phyloP scores from a whole-genome alignment of 306 rosid species.

The Pterocarpus macrocarpus region DNA sequence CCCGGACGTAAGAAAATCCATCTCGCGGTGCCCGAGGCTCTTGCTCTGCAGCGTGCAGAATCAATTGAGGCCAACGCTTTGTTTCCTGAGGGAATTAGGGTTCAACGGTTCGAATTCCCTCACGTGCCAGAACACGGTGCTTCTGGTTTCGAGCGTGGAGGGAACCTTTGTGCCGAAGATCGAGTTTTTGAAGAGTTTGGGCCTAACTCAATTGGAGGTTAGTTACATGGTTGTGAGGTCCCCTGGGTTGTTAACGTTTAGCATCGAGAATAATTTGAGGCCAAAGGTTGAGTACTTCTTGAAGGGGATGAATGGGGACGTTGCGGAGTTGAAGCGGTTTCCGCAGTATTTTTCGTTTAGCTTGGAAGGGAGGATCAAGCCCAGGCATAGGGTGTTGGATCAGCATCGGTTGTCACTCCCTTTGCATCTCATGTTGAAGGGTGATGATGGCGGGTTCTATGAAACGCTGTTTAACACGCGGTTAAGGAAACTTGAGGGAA shows the following conservation, averaged over 20 bases:
- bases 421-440: constrained; percentile 65
- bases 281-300: constrained; percentile 73
- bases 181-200: constrained; percentile 50
- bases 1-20: constrained; percentile 60
- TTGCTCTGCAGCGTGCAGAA: constrained; percentile 62
- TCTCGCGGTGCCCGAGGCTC: constrained; percentile 77
- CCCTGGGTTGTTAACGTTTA: constrained; percentile 75
- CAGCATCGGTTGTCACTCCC: constrained; percentile 62
- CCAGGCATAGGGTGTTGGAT: constrained; percentile 58
- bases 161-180: constrained; percentile 52
- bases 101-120: constrained; percentile 47
- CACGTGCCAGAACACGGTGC: constrained; percentile 51
- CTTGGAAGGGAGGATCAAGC: constrained; percentile 78
- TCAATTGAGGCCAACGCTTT: constrained; percentile 54
- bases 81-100: constrained; percentile 48
- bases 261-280: constrained; percentile 56
- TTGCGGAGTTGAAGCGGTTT: constrained; percentile 66
- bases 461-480: constrained; percentile 61
- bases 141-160: constrained; percentile 54
- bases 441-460: constrained; percentile 75
- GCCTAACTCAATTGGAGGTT: constrained; percentile 62
- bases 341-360: constrained; percentile 89
- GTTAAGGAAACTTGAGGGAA: constrained; percentile 44
- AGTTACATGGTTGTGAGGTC: constrained; percentile 74
- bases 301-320: constrained; percentile 72